A percentile compares a stretch with the other conserved stretches of the same genome.
These are phyloP conservation scores for Sugiyamaella xylanicola DNA, from an alignment of 1,139 yeast genomes.

Conservation along the genomic window DNA sequence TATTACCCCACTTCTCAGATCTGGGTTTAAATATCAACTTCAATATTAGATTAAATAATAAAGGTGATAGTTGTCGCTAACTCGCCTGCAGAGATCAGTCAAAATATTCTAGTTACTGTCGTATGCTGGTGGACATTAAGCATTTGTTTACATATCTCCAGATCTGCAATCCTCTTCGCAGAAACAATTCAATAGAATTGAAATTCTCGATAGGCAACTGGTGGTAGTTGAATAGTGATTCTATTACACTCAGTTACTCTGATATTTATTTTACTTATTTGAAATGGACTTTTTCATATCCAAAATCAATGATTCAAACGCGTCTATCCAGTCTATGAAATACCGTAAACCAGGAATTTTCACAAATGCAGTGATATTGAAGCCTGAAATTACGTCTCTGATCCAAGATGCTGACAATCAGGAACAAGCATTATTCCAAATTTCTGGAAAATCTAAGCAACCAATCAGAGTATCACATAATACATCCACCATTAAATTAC, in stretches of 20 bases:
- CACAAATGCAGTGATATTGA: conserved; percentile 60
- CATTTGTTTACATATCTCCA: background rate
- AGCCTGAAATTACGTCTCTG: conserved; percentile 60
- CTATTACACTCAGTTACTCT: too few relatives aligned
- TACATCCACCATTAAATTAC: background rate
- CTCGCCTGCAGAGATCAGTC: background rate
- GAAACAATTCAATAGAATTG: too few relatives aligned
- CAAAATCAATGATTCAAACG: conserved; percentile 34
- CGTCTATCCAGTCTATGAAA: conserved; percentile 44
- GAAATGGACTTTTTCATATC: conserved; percentile 34
- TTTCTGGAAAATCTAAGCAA: conserved; percentile 15
- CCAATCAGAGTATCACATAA: conserved; percentile 22
- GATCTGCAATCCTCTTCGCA: background rate
- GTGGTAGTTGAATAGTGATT: background rate
- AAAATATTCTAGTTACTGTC: background rate
- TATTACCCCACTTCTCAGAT: background rate
- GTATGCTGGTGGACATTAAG: background rate
- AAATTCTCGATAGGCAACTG: background rate
- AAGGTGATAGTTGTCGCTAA: background rate
- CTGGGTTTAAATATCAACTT: background rate
- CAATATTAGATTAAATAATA: too few relatives aligned
- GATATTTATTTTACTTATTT: background rate
- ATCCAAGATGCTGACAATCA: conserved; percentile 61
- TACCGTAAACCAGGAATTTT: conserved; percentile 62
- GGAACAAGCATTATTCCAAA: conserved; percentile 53